Conservation (phyloP, 305 asterid genomes). For the Striga hermonthica region DNA sequence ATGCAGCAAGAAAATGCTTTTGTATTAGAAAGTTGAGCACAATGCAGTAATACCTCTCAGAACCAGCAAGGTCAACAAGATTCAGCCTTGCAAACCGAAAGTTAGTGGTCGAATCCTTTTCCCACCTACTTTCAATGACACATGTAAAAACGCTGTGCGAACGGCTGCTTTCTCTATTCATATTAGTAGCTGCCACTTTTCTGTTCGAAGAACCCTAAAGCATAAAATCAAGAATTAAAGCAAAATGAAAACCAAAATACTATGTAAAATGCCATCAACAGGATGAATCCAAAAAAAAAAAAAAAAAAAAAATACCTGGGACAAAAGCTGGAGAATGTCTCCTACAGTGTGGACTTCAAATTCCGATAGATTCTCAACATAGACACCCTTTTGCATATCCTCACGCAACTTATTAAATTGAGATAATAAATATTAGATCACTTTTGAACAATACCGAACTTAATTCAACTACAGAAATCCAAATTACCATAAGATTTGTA, state of each 20-base stretch:
- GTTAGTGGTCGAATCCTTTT: conserved; percentile 77
- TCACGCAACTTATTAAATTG: conserved; percentile 62
- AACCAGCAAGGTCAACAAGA: conserved; percentile 99
- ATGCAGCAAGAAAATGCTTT: conserved; percentile 2
- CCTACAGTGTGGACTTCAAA: conserved; percentile 87
- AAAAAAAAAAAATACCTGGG: conserved; percentile 76
- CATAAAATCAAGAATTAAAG: conserved; percentile 29
- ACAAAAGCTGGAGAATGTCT: conserved; percentile 83
- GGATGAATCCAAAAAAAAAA: conserved; percentile 6
- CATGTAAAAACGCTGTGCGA: conserved; percentile 98
- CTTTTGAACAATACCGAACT: conserved; percentile 16
- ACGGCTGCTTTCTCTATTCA: conserved; percentile 99
- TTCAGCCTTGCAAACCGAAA: conserved; percentile 91
- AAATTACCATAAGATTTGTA: conserved; percentile 79
- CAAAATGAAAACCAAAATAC: background rate
- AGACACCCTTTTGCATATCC: conserved; percentile 85
- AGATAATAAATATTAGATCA: conserved; percentile 28
- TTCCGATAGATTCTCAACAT: conserved; percentile 89
- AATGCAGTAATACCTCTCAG: conserved; percentile 67
- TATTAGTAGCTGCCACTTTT: conserved; percentile 92
- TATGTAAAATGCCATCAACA: conserved; percentile 18
- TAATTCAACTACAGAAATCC: conserved; percentile 23
- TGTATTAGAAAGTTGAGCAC: conserved; percentile 22
- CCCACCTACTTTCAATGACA: conserved; percentile 97
- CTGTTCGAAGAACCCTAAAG: conserved; percentile 85